These are phyloP conservation scores for Nannochloris sp. DNA, from an alignment of 139 green algal genomes.

Conservation along the genomic window DNA sequence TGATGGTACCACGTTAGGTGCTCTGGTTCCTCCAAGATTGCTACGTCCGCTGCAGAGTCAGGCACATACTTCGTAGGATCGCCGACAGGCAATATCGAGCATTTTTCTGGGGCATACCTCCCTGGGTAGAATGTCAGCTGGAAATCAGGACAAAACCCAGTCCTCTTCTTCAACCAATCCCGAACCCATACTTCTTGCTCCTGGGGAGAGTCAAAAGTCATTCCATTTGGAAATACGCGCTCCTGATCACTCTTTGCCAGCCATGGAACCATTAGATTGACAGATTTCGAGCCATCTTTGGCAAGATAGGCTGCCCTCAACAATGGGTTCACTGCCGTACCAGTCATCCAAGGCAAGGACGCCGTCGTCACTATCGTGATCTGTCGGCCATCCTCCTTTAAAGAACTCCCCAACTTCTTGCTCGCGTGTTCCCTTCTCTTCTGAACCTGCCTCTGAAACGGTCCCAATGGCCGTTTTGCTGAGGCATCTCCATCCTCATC, in stretches of 20 bases:
- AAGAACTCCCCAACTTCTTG: slow-evolving; percentile 17
- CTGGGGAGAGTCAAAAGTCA: slow-evolving; percentile 79
- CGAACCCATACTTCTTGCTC: slow-evolving; percentile 80
- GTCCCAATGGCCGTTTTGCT: slow-evolving; percentile 7
- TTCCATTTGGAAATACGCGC: slow-evolving; percentile 78
- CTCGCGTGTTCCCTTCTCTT: neutral
- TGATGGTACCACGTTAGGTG: slow-evolving; percentile 99
- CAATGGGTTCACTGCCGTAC: slow-evolving; percentile 95
- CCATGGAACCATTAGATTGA: slow-evolving; percentile 80
- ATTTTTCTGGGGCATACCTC: slow-evolving; percentile 79
- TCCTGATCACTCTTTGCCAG: slow-evolving; percentile 80
- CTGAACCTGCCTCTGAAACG: slow-evolving; percentile 11
- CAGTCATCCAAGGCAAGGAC: slow-evolving; percentile 96
- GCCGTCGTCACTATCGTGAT: slow-evolving; percentile 97
- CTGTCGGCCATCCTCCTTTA: slow-evolving; percentile 62
- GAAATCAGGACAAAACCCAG: slow-evolving; percentile 83
- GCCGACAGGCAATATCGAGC: slow-evolving; percentile 91
- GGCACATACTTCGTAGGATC: slow-evolving; percentile 92
- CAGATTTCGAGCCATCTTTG: slow-evolving; percentile 39
- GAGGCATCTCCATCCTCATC: neutral
- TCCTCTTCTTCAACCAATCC: slow-evolving; percentile 81
- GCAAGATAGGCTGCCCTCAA: slow-evolving; percentile 94
- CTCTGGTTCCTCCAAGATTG: slow-evolving; percentile 98
- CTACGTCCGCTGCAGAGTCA: slow-evolving; percentile 79
- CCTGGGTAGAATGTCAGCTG: slow-evolving; percentile 89